Percentiles rank a stretch among this genome's conserved stretches.
Conservation (phyloP, 2,329 filamentous ascomycete genomes). For the Calonectria montana region DNA sequence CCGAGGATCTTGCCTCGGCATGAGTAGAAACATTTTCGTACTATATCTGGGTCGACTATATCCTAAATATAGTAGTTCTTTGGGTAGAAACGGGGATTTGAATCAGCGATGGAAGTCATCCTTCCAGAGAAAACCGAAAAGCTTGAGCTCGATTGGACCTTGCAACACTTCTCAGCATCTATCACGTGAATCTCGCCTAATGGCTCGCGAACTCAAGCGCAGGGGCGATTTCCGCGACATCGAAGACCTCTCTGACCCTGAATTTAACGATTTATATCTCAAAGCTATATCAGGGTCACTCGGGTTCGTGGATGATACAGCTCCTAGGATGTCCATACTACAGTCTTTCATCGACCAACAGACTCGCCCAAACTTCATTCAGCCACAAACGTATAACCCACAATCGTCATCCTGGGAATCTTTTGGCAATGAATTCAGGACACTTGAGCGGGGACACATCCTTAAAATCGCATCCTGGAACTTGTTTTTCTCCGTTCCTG, state of each 20-base stretch:
- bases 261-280: background rate
- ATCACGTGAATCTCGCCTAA: background rate
- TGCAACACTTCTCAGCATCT: background rate
- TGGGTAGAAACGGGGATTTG: background rate
- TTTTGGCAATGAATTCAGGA: background rate
- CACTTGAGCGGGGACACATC: background rate
- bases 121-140: background rate
- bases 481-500: background rate
- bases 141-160: background rate
- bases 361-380: background rate
- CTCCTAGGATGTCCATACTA: background rate
- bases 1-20: background rate
- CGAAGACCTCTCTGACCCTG: background rate
- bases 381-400: background rate
- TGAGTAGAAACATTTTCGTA: background rate
- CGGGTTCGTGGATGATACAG: background rate
- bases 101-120: background rate
- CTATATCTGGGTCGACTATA: background rate
- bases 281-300: background rate
- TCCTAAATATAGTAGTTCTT: background rate
- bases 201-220: background rate
- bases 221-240: background rate
- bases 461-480: background rate
- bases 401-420: background rate
- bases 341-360: background rate